These are phyloP conservation scores for Globisporangium mamillatum DNA, from an alignment of 352 stramenopile species.

Conservation along the genomic window DNA sequence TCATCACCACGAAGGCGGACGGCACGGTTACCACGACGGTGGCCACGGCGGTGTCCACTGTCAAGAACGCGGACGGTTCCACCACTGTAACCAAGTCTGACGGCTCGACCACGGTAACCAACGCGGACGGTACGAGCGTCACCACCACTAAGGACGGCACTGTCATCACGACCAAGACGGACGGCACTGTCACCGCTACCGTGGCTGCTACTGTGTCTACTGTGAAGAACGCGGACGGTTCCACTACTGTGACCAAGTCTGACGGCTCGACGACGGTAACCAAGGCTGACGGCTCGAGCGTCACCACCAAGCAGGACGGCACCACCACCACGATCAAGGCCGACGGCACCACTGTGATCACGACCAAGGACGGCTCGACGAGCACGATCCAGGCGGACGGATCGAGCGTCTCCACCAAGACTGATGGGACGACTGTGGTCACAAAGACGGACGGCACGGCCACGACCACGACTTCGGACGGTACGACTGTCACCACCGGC, in stretches of 20 bases:
- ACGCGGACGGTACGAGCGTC: no score
- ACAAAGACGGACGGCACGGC: slow-evolving; percentile 3
- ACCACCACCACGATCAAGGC: slow-evolving; percentile 11
- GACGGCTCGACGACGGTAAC: slow-evolving; percentile 18
- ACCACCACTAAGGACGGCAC: no score
- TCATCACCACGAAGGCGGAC: slow-evolving; percentile 10
- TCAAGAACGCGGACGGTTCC: no score
- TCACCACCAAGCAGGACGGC: slow-evolving; percentile 10
- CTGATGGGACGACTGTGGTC: slow-evolving; percentile 10
- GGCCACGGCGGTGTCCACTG: slow-evolving; percentile 15
- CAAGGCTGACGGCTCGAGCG: slow-evolving; percentile 4
- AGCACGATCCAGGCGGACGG: slow-evolving; percentile 8
- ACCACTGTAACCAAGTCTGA: no score
- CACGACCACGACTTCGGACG: slow-evolving; percentile 8
- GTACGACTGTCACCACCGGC: slow-evolving; percentile 4
- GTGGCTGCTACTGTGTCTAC: neutral
- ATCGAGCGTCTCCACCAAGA: slow-evolving; percentile 6
- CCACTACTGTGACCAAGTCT: slow-evolving; percentile 16
- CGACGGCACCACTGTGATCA: slow-evolving; percentile 8
- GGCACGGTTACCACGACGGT: neutral
- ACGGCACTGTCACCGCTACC: no score
- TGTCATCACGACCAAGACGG: no score
- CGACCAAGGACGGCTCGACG: slow-evolving; percentile 1
- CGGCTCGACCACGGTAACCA: no score
- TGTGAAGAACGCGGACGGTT: slow-evolving; percentile 15